Evolutionary conservation across 805 yeast species (phyloP).

Genomic region (Candida nitratophila): DNA sequence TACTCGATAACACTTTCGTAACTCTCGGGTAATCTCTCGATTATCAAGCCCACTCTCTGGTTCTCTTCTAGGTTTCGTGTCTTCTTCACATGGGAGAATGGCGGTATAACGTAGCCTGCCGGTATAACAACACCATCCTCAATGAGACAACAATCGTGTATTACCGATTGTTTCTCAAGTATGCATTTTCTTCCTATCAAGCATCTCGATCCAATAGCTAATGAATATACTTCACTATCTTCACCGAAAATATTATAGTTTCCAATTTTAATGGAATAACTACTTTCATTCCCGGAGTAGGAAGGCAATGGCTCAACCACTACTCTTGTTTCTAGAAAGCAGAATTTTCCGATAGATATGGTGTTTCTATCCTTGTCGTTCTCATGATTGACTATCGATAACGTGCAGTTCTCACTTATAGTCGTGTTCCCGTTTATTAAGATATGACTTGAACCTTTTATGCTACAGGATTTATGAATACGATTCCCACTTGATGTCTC

Average conservation of each 20-base stretch:
- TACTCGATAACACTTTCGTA: constrained; percentile 22
- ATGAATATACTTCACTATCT: constrained; percentile 25
- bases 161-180: constrained; percentile 28
- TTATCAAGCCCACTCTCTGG: too few relatives aligned
- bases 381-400: constrained; percentile 10
- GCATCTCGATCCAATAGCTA: constrained; percentile 43
- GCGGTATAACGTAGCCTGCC: constrained; percentile 39
- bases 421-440: constrained; percentile 41
- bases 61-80: not conserved
- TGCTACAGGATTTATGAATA: constrained; percentile 36
- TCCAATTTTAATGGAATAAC: constrained; percentile 34
- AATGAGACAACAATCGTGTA: constrained; percentile 48
- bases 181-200: constrained; percentile 34
- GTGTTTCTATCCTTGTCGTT: constrained; percentile 15
- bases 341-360: constrained; percentile 40
- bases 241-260: constrained; percentile 38
- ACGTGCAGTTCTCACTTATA: constrained; percentile 27
- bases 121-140: constrained; percentile 36
- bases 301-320: constrained; percentile 25
- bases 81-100: constrained; percentile 35
- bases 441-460: constrained; percentile 36
- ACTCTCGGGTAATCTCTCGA: constrained; percentile 17
- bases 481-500: constrained; percentile 48
- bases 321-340: constrained; percentile 28
- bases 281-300: constrained; percentile 3